phyloP scores from a whole-genome alignment of 164 flowering plant species.

The Euptelea pleiosperma region DNA sequence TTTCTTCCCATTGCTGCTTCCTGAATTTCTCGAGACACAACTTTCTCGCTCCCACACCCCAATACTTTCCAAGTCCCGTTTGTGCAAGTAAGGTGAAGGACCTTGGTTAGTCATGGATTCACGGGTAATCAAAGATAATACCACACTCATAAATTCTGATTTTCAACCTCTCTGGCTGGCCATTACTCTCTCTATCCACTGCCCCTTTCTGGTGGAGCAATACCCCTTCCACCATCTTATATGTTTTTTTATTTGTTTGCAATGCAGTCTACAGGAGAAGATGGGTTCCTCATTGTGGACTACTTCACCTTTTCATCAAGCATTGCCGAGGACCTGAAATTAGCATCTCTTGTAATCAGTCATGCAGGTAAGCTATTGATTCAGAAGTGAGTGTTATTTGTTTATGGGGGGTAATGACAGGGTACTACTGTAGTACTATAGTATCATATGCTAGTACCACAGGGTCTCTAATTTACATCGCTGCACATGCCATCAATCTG shows the following conservation, averaged over 20 bases:
- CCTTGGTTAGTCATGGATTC: not conserved
- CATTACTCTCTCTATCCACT: not conserved
- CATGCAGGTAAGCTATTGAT: constrained; percentile 65
- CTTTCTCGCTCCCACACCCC: too few species aligned
- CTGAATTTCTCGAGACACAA: too few species aligned
- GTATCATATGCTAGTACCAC: not conserved
- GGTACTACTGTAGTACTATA: too few species aligned
- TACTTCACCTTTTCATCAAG: constrained; percentile 81
- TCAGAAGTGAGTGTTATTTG: not conserved
- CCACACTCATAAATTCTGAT: not conserved
- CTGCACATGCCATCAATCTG: not conserved
- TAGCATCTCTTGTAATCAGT: constrained; percentile 85
- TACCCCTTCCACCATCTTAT: not conserved
- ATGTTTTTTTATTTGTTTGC: not conserved
- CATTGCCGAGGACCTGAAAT: constrained; percentile 62
- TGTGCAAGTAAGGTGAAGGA: too few species aligned
- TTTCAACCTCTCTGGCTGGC: not conserved
- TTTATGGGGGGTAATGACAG: not conserved
- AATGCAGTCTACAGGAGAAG: constrained; percentile 55
- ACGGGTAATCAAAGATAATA: not conserved
- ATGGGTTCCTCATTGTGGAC: constrained; percentile 57
- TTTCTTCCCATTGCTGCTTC: too few species aligned
- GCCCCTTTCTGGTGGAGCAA: not conserved
- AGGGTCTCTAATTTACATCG: not conserved
- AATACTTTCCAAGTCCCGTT: too few species aligned